These are phyloP conservation scores for Cryptomeria japonica DNA, from an alignment of 75 land plant genomes.

Conservation along the genomic window DNA sequence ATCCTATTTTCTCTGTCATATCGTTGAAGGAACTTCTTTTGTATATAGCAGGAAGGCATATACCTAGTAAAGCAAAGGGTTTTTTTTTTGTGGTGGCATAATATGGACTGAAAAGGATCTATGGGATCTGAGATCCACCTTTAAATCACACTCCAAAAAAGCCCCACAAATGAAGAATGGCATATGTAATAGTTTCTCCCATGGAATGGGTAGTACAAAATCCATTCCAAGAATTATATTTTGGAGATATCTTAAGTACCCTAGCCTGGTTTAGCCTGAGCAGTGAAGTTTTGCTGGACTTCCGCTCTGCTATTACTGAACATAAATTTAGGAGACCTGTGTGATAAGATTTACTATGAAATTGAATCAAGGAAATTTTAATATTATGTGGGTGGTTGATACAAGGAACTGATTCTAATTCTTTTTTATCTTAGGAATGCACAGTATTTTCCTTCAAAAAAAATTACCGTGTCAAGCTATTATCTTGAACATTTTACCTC, in stretches of 20 bases:
- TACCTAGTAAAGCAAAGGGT: background rate
- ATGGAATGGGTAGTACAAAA: background rate
- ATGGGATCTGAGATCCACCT: slow-evolving; percentile 5
- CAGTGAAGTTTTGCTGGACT: slow-evolving; percentile 12
- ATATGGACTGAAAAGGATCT: background rate
- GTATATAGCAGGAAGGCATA: slow-evolving; percentile 16
- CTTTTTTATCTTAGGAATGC: background rate
- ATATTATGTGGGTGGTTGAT: background rate
- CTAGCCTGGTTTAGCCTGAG: slow-evolving; percentile 6
- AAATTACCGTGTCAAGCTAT: background rate
- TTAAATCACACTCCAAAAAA: background rate
- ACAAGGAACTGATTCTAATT: background rate
- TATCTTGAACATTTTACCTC: background rate
- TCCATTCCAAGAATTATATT: background rate
- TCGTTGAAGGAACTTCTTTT: background rate
- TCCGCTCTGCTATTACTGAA: slow-evolving; percentile 10
- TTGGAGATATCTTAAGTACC: background rate
- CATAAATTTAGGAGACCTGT: background rate
- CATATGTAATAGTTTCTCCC: background rate
- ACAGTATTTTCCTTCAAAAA: background rate
- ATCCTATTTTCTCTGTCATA: background rate
- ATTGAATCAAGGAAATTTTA: background rate
- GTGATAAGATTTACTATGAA: background rate
- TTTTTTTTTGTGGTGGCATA: slow-evolving; percentile 1
- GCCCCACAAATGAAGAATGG: background rate